Percentiles rank a stretch among this genome's conserved stretches.
Conservation (phyloP, 257 asterid genomes). For the Mentha longifolia region DNA sequence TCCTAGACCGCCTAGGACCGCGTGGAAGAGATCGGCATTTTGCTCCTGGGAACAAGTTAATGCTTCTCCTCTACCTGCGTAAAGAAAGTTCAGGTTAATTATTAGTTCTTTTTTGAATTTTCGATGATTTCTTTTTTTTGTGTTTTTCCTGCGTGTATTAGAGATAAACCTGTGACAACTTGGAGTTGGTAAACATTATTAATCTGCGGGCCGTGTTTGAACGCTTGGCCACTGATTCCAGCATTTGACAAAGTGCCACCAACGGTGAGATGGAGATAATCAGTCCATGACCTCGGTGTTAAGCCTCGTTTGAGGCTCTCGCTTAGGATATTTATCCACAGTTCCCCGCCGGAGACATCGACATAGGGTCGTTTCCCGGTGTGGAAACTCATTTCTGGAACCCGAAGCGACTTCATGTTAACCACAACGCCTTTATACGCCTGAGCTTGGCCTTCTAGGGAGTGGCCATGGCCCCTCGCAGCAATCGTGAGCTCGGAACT, state of each 20-base stretch:
- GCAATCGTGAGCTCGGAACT: constrained; percentile 65
- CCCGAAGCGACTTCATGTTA: constrained; percentile 66
- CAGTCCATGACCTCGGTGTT: constrained; percentile 94
- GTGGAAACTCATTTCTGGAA: constrained; percentile 52
- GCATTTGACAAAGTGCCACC: constrained; percentile 96
- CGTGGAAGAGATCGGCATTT: constrained; percentile 74
- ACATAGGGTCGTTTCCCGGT: constrained; percentile 56
- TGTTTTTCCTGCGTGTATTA: constrained; percentile 11
- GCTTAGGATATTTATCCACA: constrained; percentile 83
- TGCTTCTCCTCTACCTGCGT: constrained; percentile 79
- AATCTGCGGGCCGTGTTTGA: constrained; percentile 90
- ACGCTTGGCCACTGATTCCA: constrained; percentile 96
- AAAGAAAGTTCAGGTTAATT: constrained; percentile 12
- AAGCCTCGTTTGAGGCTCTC: constrained; percentile 76
- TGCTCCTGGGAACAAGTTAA: constrained; percentile 69
- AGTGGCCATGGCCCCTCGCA: constrained; percentile 90
- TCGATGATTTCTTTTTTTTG: too few relatives aligned
- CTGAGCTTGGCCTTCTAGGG: constrained; percentile 86
- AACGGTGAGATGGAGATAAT: constrained; percentile 87
- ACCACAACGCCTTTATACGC: constrained; percentile 69
- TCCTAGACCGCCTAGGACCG: constrained; percentile 88
- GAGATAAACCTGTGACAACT: constrained; percentile 77
- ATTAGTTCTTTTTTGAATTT: constrained; percentile 1
- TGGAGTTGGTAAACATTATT: constrained; percentile 82
- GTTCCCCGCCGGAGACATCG: constrained; percentile 88